A percentile compares a stretch with the other conserved stretches of the same genome.
phyloP scores from a whole-genome alignment of 345 rosid genomes.

The Noccaea caerulescens region DNA sequence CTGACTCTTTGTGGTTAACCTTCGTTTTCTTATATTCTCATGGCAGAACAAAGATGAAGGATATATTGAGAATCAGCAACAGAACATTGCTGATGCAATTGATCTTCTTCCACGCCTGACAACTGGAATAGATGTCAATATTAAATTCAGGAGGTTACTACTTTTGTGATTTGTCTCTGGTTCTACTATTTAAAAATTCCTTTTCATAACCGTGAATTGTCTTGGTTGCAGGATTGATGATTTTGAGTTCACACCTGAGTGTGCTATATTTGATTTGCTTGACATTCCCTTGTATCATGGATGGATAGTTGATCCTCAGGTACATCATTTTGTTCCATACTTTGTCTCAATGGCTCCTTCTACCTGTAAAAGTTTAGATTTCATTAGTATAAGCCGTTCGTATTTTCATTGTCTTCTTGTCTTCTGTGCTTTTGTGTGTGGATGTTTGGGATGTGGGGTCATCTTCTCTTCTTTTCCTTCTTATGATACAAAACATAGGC shows the following conservation, averaged over 20 bases:
- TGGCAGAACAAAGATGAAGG: constrained; percentile 85
- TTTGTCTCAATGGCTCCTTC: not conserved
- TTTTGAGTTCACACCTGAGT: constrained; percentile 95
- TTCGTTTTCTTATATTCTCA: constrained; percentile 13
- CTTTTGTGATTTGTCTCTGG: constrained; percentile 15
- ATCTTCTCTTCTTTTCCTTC: constrained; percentile 13
- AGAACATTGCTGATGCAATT: constrained; percentile 95
- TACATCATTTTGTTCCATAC: constrained; percentile 41
- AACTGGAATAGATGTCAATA: constrained; percentile 97
- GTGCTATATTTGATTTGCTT: constrained; percentile 97
- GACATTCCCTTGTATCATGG: constrained; percentile 97
- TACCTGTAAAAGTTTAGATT: not conserved
- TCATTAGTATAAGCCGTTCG: not conserved
- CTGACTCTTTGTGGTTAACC: not conserved
- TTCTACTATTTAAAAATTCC: not conserved
- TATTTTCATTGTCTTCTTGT: not conserved
- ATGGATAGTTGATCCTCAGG: constrained; percentile 99
- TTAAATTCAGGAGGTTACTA: constrained; percentile 82
- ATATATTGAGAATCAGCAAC: constrained; percentile 90
- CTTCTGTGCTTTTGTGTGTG: not conserved
- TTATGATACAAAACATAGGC: constrained; percentile 26
- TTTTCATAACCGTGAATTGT: not conserved
- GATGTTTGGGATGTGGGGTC: constrained; percentile 27
- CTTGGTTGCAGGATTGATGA: constrained; percentile 83
- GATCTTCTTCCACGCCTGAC: constrained; percentile 92